Percentiles rank a stretch among this genome's conserved stretches.
These are phyloP conservation scores for Acorus calamus DNA, from an alignment of 106 monocot genomes.

Conservation along the genomic window DNA sequence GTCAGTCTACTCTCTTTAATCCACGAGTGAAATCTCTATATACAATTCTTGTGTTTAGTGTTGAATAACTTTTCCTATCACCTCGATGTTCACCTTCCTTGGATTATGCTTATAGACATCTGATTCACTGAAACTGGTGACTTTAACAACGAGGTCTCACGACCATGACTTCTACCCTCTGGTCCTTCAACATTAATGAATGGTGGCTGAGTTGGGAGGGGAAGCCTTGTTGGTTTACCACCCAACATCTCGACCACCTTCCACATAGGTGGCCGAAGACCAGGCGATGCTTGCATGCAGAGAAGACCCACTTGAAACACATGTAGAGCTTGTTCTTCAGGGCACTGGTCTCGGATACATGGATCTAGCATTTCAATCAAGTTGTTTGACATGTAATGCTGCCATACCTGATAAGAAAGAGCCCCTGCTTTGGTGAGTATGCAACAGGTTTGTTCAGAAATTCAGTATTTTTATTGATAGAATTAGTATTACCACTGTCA, in stretches of 20 bases:
- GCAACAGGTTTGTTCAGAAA: no score
- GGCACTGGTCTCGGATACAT: slow-evolving; percentile 22
- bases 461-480: no score
- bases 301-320: slow-evolving; percentile 47
- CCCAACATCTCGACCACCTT: slow-evolving; percentile 48
- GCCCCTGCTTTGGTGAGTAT: no score
- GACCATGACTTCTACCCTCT: slow-evolving; percentile 12
- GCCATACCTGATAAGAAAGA: slow-evolving; percentile 33
- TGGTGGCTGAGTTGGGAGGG: slow-evolving; percentile 43
- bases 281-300: slow-evolving; percentile 43
- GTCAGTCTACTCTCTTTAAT: no score
- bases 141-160: slow-evolving; percentile 19
- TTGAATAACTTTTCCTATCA: no score
- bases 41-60: no score
- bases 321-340: slow-evolving; percentile 21
- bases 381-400: slow-evolving; percentile 27
- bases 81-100: slow-evolving; percentile 10
- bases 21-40: no score
- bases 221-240: slow-evolving; percentile 15
- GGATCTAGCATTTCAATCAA: slow-evolving; percentile 40
- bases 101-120: slow-evolving; percentile 19
- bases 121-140: slow-evolving; percentile 37
- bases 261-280: slow-evolving; percentile 52
- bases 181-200: slow-evolving; percentile 28
- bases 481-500: no score